Base-by-base conservation (phyloP, 768 basidiomycete species). In the Dictyophora rubrovolvata region DNA sequence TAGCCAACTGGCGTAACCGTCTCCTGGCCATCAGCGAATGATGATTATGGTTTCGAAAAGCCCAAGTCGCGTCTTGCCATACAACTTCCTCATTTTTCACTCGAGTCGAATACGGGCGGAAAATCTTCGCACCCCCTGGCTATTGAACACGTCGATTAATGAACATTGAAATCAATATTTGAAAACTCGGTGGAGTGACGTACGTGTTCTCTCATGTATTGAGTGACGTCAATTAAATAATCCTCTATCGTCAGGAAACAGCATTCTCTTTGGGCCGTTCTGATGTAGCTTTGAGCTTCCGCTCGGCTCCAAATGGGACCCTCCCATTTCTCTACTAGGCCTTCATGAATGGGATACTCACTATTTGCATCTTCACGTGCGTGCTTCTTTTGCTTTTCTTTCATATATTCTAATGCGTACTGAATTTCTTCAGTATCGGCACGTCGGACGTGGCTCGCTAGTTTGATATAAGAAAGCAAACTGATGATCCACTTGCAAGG, bases 401-500 rank as follows among this genome's bases (percentile, higher is more conserved):
- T 67, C 81, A 85, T 85, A 60, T 79, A 73, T 16, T 66, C 62
- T 12, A 69, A 64, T 0, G 82, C 81, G 35, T 78, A 77, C 6
- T 67, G 64, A 49, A 84, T 69, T 62, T 86, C 85, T 8, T 73
- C 67, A 9, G 73, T 63, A 17, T 74, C 70, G 0, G 80, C 84
- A 17, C 76, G 73, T 2, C 82, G 76, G 17, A 87, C 70, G 42
- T 75, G 71, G 5, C 67, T 71, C 1, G 73, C 79, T 0, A 83
- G 67, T 0, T 81, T 79, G 9, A 82, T 53, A 5, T 63, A 65
- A 62, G 83, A 71, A 12, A 89, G 72, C 4, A 70, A 53, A 21
- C 79, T 66, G 47, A 89, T 89, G 49, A 83, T 77, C 87, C 86
- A 89, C 71, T 89, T 89, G 1, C 85, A 85, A 0, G 88, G 87